These are phyloP conservation scores for Fusarium equiseti DNA, from an alignment of 2,329 filamentous ascomycete genomes.

Conservation along the genomic window DNA sequence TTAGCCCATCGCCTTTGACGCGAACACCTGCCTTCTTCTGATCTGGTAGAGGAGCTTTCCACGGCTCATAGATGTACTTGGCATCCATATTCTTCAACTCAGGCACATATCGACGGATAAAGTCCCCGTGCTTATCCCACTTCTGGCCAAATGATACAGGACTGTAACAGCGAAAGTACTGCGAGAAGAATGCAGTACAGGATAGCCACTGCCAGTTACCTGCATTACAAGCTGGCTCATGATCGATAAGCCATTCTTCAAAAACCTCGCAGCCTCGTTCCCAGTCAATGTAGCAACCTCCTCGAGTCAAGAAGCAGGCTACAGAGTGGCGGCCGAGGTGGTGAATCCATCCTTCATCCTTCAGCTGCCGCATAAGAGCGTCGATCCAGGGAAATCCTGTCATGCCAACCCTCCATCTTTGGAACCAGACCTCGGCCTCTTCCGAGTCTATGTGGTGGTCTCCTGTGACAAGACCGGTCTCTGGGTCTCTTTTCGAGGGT, in stretches of 20 bases:
- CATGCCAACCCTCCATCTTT: constrained; percentile 74
- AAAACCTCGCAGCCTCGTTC: constrained; percentile 84
- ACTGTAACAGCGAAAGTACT: constrained; percentile 78
- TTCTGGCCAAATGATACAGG: constrained; percentile 80
- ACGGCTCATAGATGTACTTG: constrained; percentile 84
- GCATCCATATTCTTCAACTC: constrained; percentile 71
- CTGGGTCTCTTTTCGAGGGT: constrained; percentile 66
- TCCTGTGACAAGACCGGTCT: constrained; percentile 64
- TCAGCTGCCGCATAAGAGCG: constrained; percentile 81
- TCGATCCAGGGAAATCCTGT: constrained; percentile 88
- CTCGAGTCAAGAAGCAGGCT: constrained; percentile 83
- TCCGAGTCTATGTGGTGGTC: constrained; percentile 73
- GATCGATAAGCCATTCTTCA: constrained; percentile 80
- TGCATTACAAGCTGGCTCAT: constrained; percentile 78
- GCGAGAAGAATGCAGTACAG: constrained; percentile 80
- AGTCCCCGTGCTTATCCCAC: constrained; percentile 76
- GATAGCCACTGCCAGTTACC: constrained; percentile 85
- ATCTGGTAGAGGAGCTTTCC: constrained; percentile 76
- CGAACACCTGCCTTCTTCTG: constrained; percentile 76
- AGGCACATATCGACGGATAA: constrained; percentile 75
- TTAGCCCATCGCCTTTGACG: constrained; percentile 66
- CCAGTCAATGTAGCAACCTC: constrained; percentile 83
- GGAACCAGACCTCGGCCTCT: constrained; percentile 74
- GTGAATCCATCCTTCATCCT: constrained; percentile 81
- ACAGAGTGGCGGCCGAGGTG: constrained; percentile 83